Conservation (phyloP, 139 green algal genomes). For the Haematococcus lacustris region DNA sequence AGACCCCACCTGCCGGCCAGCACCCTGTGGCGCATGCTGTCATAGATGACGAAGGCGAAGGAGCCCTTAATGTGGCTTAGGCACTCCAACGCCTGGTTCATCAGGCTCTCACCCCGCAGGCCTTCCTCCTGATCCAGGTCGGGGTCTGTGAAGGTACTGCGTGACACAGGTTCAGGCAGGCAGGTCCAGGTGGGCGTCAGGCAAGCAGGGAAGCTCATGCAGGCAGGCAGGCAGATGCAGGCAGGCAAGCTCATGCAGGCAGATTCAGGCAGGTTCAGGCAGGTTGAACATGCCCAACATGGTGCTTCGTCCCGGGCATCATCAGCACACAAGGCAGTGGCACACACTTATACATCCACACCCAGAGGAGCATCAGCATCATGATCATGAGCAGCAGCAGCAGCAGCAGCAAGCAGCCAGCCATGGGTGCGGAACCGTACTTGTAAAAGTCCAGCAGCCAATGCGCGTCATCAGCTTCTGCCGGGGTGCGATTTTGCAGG, state of each 20-base stretch:
- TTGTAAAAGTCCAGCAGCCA: conserved; percentile 67
- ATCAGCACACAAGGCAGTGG: no score
- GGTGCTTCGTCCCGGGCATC: no score
- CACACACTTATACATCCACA: not conserved
- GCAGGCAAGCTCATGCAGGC: not conserved
- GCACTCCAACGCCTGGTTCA: conserved; percentile 33
- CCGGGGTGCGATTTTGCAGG: not conserved
- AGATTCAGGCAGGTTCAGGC: no score
- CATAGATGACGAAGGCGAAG: conserved; percentile 67
- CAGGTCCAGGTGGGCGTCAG: conserved; percentile 1
- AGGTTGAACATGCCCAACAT: no score
- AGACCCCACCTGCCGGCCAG: conserved; percentile 32
- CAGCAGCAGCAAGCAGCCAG: not conserved
- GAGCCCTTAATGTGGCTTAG: conserved; percentile 45
- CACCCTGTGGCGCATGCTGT: conserved; percentile 44
- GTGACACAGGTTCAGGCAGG: not conserved
- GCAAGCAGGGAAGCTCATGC: conserved; percentile 7
- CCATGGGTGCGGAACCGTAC: not conserved
- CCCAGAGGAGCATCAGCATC: not conserved
- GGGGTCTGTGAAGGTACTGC: conserved; percentile 17
- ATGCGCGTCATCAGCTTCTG: conserved; percentile 26
- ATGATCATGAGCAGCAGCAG: not conserved
- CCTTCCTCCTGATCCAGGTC: not conserved
- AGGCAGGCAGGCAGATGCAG: not conserved
- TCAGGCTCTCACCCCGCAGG: conserved; percentile 1